A percentile compares a stretch with the other conserved stretches of the same genome.
phyloP scores from a whole-genome alignment of 306 rosid species.

The Betula pendula region DNA sequence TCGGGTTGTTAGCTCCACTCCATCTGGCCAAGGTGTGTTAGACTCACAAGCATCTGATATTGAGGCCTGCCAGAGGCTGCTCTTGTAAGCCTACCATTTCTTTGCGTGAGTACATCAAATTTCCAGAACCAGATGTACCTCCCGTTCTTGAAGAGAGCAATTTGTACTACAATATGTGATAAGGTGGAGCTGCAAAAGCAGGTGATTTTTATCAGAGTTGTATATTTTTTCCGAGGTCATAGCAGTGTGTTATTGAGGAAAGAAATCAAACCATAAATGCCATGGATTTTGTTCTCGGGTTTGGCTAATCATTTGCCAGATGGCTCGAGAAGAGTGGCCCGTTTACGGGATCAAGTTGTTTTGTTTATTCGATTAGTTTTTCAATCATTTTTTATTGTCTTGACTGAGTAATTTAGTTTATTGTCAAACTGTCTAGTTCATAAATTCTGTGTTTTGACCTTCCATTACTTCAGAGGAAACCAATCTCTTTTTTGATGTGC shows the following conservation, averaged over 20 bases:
- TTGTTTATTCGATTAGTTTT: constrained; percentile 55
- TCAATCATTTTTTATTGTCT: constrained; percentile 33
- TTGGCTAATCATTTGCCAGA: constrained; percentile 50
- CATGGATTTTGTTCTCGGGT: constrained; percentile 63
- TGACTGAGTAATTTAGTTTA: constrained; percentile 43
- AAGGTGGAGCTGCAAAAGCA: constrained; percentile 63
- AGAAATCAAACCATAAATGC: constrained; percentile 54
- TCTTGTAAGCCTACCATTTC: constrained; percentile 31
- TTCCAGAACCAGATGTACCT: constrained; percentile 43
- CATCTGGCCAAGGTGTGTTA: constrained; percentile 61
- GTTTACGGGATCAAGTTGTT: constrained; percentile 57
- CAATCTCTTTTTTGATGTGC: neutral
- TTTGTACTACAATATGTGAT: constrained; percentile 61
- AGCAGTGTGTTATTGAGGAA: constrained; percentile 69
- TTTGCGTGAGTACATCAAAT: constrained; percentile 31
- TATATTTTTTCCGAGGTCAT: constrained; percentile 68
- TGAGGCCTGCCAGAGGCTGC: constrained; percentile 67
- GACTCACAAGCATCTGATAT: constrained; percentile 82
- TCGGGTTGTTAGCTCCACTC: constrained; percentile 41
- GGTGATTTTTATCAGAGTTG: constrained; percentile 69
- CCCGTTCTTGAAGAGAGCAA: constrained; percentile 40
- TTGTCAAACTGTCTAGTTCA: constrained; percentile 53
- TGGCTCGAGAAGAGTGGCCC: constrained; percentile 52
- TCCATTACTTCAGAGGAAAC: constrained; percentile 2
- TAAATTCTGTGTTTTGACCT: constrained; percentile 41